Percentiles rank a stretch among this genome's conserved stretches.
These are phyloP conservation scores for Panicum miliaceum DNA, from an alignment of 176 grass and related monocot genomes.

Conservation along the genomic window DNA sequence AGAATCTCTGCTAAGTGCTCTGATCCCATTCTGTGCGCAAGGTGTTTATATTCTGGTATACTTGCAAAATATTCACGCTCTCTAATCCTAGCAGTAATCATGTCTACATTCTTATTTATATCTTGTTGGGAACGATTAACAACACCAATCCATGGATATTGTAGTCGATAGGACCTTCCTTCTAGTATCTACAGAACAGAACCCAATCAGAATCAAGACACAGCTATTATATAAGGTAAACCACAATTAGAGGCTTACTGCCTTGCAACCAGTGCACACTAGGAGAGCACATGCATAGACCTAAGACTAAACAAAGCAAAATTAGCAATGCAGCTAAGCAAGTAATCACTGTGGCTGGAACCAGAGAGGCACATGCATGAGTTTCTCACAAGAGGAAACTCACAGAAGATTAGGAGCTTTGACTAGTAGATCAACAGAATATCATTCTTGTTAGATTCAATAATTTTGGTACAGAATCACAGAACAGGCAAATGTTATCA, in stretches of 20 bases:
- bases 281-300: not conserved
- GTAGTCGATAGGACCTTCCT: constrained; percentile 80
- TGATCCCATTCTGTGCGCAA: constrained; percentile 87
- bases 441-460: not conserved
- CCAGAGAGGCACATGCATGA: not conserved
- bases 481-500: not conserved
- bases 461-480: not conserved
- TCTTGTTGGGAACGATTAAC: constrained; percentile 96
- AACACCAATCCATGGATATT: constrained; percentile 89
- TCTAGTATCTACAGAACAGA: constrained; percentile 73
- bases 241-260: not conserved
- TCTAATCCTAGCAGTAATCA: constrained; percentile 88
- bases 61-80: constrained; percentile 89
- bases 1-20: constrained; percentile 90
- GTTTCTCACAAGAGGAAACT: constrained; percentile 10
- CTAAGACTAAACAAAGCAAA: not conserved
- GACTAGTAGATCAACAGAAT: not conserved
- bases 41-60: constrained; percentile 84
- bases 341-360: not conserved
- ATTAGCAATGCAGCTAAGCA: not conserved
- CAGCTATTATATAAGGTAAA: not conserved
- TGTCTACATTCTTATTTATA: constrained; percentile 96
- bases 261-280: not conserved
- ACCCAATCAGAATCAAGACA: constrained; percentile 12
- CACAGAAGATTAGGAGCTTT: not conserved